phyloP scores from a whole-genome alignment of 805 yeast species.

The Candida andamanensis region DNA sequence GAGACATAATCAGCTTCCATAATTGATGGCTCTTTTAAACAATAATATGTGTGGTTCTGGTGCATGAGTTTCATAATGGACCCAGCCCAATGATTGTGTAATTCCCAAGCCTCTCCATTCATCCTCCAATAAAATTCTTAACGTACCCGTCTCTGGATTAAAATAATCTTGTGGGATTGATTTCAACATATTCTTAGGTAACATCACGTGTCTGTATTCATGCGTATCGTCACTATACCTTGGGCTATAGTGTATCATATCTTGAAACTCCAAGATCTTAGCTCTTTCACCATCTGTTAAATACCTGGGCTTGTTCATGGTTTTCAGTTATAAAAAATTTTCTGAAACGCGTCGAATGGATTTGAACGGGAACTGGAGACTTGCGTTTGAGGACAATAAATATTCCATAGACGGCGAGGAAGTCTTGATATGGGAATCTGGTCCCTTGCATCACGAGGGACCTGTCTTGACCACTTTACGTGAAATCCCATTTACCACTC shows the following conservation, averaged over 20 bases:
- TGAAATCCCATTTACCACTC: no score
- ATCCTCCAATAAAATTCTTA: conserved; percentile 85
- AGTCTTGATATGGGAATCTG: no score
- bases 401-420: no score
- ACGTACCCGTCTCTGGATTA: conserved; percentile 88
- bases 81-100: conserved; percentile 97
- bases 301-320: conserved; percentile 55
- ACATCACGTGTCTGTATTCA: conserved; percentile 95
- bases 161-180: conserved; percentile 92
- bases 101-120: conserved; percentile 99
- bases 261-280: conserved; percentile 85
- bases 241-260: conserved; percentile 90
- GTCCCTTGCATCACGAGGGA: no score
- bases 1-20: conserved; percentile 43
- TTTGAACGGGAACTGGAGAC: no score
- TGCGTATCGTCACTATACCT: conserved; percentile 86
- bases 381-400: no score
- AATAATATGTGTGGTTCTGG: conserved; percentile 97
- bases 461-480: no score
- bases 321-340: neutral
- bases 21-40: conserved; percentile 63
- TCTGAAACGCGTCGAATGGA: no score
- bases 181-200: conserved; percentile 93
- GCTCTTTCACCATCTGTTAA: conserved; percentile 80
- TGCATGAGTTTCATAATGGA: conserved; percentile 93